A percentile compares a stretch with the other conserved stretches of the same genome.
Conservation (phyloP, 2,329 filamentous ascomycete species). For the Canariomyces notabilis region DNA sequence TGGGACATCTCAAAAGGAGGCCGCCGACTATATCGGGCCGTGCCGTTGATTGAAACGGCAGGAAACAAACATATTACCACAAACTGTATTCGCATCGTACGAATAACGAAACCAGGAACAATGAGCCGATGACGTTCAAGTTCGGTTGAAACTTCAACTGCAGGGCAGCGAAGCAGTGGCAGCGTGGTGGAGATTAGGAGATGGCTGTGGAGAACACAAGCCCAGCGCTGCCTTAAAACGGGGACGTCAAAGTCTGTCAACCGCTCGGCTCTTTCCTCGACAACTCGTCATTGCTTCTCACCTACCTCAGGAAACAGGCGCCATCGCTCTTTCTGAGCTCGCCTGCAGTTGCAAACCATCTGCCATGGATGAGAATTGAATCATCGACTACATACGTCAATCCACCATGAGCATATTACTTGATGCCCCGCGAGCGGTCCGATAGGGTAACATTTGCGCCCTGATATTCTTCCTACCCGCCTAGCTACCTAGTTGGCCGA, state of each 20-base stretch:
- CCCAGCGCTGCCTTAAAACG: neutral
- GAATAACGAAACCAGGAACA: too few species aligned
- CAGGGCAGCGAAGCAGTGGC: too few species aligned
- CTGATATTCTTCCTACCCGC: too few species aligned
- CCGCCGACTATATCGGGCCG: neutral
- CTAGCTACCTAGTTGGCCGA: neutral
- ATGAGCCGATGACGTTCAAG: too few species aligned
- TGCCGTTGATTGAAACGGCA: neutral
- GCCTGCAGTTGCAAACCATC: neutral
- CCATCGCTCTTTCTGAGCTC: neutral
- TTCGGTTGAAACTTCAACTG: too few species aligned
- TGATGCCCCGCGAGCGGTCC: too few species aligned
- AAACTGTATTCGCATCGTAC: too few species aligned
- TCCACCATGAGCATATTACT: too few species aligned
- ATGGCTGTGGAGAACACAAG: too few species aligned
- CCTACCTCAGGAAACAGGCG: neutral
- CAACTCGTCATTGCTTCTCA: neutral
- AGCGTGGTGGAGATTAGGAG: too few species aligned
- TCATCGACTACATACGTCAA: too few species aligned
- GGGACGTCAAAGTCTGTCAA: neutral
- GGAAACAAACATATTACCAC: neutral
- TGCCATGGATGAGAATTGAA: neutral
- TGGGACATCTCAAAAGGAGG: neutral
- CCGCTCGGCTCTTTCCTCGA: neutral
- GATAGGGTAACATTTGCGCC: too few species aligned